A percentile compares a stretch with the other conserved stretches of the same genome.
These are phyloP conservation scores for Hirschioporus abietinus DNA, from an alignment of 768 basidiomycete species.

Conservation along the genomic window DNA sequence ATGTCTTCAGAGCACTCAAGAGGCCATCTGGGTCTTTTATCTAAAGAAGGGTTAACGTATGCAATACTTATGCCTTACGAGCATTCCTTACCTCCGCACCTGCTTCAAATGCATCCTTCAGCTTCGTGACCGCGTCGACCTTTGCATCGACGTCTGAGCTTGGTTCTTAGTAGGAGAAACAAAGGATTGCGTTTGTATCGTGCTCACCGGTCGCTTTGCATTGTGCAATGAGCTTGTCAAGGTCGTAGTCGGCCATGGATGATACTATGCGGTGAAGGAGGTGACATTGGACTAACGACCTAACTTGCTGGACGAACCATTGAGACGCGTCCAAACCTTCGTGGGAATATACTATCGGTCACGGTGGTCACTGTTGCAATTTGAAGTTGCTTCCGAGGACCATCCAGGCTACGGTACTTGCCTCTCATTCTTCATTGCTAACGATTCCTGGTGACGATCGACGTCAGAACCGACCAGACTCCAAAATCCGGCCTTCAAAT, in stretches of 20 bases:
- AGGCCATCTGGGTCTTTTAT: slow-evolving; percentile 69
- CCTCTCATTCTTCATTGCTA: no score
- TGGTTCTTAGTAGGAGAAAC: slow-evolving; percentile 9
- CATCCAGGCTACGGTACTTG: no score
- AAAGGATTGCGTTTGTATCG: slow-evolving; percentile 10
- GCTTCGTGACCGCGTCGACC: slow-evolving; percentile 73
- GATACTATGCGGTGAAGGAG: background rate
- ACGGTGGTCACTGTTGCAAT: no score
- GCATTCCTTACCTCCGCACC: slow-evolving; percentile 53
- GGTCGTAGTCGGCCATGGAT: slow-evolving; percentile 44
- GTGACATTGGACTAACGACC: background rate
- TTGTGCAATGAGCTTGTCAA: slow-evolving; percentile 59
- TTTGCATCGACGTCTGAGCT: slow-evolving; percentile 70
- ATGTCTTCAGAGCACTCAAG: slow-evolving; percentile 64
- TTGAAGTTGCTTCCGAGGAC: no score
- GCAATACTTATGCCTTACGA: background rate
- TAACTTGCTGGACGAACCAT: background rate
- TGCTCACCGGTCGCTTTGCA: slow-evolving; percentile 58
- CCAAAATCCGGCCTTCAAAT: no score
- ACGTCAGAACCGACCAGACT: no score
- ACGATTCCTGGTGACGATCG: no score
- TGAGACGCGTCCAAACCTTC: background rate
- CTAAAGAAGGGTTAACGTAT: slow-evolving; percentile 30
- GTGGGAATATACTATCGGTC: background rate
- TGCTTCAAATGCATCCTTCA: slow-evolving; percentile 70